These are phyloP conservation scores for Oenanthe javanica DNA, from an alignment of 140 eudicot species.

Conservation along the genomic window DNA sequence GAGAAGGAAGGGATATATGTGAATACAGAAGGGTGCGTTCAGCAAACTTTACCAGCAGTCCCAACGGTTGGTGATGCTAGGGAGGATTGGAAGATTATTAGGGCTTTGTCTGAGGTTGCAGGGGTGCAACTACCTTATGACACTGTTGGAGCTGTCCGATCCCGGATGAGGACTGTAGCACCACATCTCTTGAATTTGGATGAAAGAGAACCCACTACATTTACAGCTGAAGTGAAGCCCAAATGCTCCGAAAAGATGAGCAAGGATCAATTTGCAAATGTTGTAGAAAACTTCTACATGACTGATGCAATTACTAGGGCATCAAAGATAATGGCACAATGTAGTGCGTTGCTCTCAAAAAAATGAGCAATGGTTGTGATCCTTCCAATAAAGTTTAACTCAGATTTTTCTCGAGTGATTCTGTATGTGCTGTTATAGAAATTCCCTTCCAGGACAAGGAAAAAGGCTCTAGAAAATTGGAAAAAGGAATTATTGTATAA, in stretches of 20 bases:
- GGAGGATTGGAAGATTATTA: conserved; percentile 90
- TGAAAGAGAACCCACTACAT: conserved; percentile 70
- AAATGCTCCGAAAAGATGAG: conserved; percentile 35
- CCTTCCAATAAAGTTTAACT: conserved; percentile 32
- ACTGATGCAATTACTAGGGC: conserved; percentile 93
- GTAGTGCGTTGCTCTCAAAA: conserved; percentile 66
- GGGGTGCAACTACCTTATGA: conserved; percentile 65
- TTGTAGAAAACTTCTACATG: conserved; percentile 86
- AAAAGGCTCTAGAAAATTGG: neutral
- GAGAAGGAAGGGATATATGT: conserved; percentile 92
- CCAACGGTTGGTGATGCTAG: conserved; percentile 95
- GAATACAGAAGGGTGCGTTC: conserved; percentile 87
- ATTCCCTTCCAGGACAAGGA: conserved; percentile 9
- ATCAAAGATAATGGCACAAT: conserved; percentile 97
- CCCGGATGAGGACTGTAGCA: conserved; percentile 72
- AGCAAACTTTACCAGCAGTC: conserved; percentile 85
- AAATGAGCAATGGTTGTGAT: conserved; percentile 28
- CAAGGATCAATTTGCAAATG: conserved; percentile 45
- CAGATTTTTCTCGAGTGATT: neutral
- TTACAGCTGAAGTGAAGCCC: conserved; percentile 57
- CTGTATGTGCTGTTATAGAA: conserved; percentile 5
- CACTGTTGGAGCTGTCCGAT: conserved; percentile 38
- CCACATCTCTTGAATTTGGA: conserved; percentile 70
- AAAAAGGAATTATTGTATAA: conserved; percentile 16
- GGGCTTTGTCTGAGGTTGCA: conserved; percentile 84